Base-by-base conservation (phyloP, 108 stramenopile species). In the Pelagomonas calceolata region DNA sequence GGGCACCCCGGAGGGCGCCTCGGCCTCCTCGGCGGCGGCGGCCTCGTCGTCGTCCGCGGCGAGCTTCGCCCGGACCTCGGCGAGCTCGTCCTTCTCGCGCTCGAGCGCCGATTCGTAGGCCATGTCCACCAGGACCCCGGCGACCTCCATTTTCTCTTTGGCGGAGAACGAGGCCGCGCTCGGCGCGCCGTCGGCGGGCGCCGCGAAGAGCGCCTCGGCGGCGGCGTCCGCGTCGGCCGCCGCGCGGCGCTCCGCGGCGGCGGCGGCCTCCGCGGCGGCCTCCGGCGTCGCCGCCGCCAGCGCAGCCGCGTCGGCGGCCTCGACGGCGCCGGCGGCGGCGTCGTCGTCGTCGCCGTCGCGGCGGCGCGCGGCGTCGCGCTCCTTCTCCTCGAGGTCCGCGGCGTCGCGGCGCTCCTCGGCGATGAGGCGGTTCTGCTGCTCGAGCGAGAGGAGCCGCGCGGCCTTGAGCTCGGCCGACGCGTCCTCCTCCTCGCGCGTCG, bases 401-500 rank as follows among this genome's bases (percentile, higher is more conserved):
- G 66, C 70, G 43, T 86, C 79, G 0, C 39, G 43, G 34, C 31
- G 31, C 74, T 78, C 70, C 63, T 80, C 86, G 31, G 81, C 82
- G 71, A 91, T 91, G 71, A 80, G 78, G 75, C 89, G 87, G 72
- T 91, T 91, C 70, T 90, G 89, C 70, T 86, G 83, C 64, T 85
- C 74, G 29, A 93, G 64, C 39, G 91, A 88, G 65, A 90, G 88
- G 15, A 93, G 78, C 68, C 88, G 87, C 36, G 88, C 84, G 71
- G 90, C 91, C 68, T 89, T 88, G 37, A 91, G 86, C 7, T 88
- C 77, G 76, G 88, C 79, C 0, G 78, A 79, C 51, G 79, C 83
- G n/a, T n/a, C n/a, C 51, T 77, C 85, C 73, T 94, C 95, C 73
- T 90, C 81, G 3, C 83, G 82, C 32, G 90, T 86, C n/a, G 94